Evolutionary conservation across 2,329 filamentous ascomycete genomes (phyloP).

Genomic region (Scedosporium apiospermum): DNA sequence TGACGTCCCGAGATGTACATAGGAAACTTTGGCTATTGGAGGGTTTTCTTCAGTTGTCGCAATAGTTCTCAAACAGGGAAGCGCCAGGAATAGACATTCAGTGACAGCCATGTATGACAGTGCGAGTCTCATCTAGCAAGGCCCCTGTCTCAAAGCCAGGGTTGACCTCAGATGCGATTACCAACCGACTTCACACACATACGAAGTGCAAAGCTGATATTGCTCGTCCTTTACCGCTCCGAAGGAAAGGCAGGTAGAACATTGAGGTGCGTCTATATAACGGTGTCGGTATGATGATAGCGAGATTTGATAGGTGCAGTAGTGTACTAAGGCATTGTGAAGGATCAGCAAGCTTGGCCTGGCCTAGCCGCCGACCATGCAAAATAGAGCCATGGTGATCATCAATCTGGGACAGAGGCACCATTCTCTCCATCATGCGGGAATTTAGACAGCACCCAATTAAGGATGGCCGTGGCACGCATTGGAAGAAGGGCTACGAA

Average conservation of each 20-base stretch:
- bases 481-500: neutral
- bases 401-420: conserved; percentile 1
- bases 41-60: too few species aligned
- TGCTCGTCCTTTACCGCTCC: too few species aligned
- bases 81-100: neutral
- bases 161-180: neutral
- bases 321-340: neutral
- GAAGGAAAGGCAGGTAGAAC: too few species aligned
- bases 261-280: neutral
- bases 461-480: too few species aligned
- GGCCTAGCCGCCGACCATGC: neutral
- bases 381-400: neutral
- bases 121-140: neutral
- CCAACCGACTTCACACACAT: too few species aligned
- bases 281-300: neutral
- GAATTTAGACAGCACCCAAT: neutral
- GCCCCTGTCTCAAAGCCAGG: neutral
- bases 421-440: neutral
- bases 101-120: neutral
- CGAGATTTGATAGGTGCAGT: neutral
- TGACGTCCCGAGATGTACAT: too few species aligned
- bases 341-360: neutral
- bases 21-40: too few species aligned
- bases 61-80: too few species aligned
- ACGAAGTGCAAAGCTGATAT: neutral